Evolutionary conservation across 345 rosid genomes (phyloP).

Genomic region (Gossypium turneri): DNA sequence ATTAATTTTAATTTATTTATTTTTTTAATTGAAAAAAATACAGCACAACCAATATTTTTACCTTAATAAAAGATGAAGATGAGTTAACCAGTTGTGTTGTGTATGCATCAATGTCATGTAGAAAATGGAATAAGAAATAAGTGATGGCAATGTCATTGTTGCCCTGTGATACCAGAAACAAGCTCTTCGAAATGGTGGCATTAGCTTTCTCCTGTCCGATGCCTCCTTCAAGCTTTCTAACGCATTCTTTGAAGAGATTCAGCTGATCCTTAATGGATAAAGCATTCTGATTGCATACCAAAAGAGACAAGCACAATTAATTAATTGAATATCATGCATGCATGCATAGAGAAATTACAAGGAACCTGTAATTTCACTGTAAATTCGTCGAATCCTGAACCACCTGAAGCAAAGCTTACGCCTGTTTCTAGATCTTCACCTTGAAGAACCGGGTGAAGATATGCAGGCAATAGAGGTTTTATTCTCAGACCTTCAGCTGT

Average conservation of each 20-base stretch:
- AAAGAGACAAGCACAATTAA: background rate
- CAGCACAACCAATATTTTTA: background rate
- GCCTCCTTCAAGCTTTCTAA: slow-evolving; percentile 4
- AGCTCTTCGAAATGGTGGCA: background rate
- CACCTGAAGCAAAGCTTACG: slow-evolving; percentile 36
- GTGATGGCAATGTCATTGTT: slow-evolving; percentile 22
- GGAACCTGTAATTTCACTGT: slow-evolving; percentile 6
- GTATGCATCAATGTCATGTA: background rate
- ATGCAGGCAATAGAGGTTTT: background rate
- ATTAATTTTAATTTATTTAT: background rate
- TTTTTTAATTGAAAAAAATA: background rate
- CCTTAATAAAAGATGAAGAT: slow-evolving; percentile 23
- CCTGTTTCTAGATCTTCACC: slow-evolving; percentile 29
- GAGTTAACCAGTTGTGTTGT: slow-evolving; percentile 1
- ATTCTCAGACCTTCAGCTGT: background rate
- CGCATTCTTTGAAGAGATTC: slow-evolving; percentile 15
- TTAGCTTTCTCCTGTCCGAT: slow-evolving; percentile 17
- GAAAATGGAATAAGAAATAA: background rate
- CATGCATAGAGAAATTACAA: background rate
- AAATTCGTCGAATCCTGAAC: slow-evolving; percentile 30
- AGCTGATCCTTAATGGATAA: slow-evolving; percentile 9
- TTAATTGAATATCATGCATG: background rate
- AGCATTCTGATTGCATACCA: background rate
- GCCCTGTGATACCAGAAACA: slow-evolving; percentile 16
- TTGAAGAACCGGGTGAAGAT: slow-evolving; percentile 13